Percentiles rank a stretch among this genome's conserved stretches.
Conservation (phyloP, 345 rosid species). For the Syzygium grande region DNA sequence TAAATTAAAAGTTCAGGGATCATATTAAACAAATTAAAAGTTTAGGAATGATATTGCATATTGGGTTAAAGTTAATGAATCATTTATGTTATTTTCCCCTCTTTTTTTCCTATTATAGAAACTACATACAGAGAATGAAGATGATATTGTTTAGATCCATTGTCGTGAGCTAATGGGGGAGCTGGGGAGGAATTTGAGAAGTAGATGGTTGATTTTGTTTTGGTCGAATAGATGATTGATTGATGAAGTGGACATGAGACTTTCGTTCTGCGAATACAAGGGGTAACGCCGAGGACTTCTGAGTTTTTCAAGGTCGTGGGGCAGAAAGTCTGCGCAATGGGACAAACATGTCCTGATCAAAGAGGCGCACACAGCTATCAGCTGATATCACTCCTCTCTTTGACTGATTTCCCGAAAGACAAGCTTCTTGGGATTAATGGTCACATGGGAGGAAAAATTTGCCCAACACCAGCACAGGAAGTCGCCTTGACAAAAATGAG, state of each 20-base stretch:
- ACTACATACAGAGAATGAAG: background rate
- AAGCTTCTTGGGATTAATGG: background rate
- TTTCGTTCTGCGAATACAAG: background rate
- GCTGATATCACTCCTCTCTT: background rate
- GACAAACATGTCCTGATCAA: background rate
- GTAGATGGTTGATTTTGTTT: background rate
- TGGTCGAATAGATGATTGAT: background rate
- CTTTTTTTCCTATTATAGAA: background rate
- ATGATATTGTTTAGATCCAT: background rate
- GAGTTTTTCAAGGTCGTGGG: background rate
- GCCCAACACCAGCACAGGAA: background rate
- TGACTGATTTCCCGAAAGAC: background rate
- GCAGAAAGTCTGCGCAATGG: background rate
- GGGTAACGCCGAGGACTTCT: background rate
- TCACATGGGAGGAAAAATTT: background rate
- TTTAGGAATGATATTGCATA: too few relatives aligned
- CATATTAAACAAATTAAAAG: too few relatives aligned
- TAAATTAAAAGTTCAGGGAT: too few relatives aligned
- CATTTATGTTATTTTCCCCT: too few relatives aligned
- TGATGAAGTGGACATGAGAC: background rate
- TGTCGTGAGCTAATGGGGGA: background rate
- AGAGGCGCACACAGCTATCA: background rate
- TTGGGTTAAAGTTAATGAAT: too few relatives aligned
- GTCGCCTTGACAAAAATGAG: background rate
- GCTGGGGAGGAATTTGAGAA: background rate